Evolutionary conservation across 2,329 filamentous ascomycete genomes (phyloP), one percentile per base, ranked within the genome.

Genomic region (Colletotrichum lentis): DNA sequence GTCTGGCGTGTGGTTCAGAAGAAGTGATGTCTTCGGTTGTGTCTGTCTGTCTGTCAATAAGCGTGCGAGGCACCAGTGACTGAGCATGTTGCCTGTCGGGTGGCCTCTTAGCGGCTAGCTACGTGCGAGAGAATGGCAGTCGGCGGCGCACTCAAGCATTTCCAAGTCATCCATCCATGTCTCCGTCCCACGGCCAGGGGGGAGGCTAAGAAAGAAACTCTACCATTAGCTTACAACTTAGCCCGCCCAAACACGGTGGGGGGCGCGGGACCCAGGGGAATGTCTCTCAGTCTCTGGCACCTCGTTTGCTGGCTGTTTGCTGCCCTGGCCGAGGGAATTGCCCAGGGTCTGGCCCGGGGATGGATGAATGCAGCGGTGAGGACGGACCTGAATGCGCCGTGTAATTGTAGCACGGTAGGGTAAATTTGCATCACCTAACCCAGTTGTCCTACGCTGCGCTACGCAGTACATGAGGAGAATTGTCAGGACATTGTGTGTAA

Each of bases 81-180:
- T 16, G 46, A 49, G 46, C 18, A n/a, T 37, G n/a, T 22, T 43
- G 54, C 24, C 39, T 31, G 27, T 31, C 27, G 41, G 39, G 54
- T 46, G 18, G 41, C 44, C 44, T 41, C 31, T 46, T 18, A n/a
- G 55, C 27, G 20, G 31, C 43, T 53, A 16, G 56, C 41, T 35
- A 14, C 43, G 8, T 22, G 27, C 27, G 35, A 24, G n/a, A 31
- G 18, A 22, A 46, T 31, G 47, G 20, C 5, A 64, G 39, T 43
- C 11, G 43, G 43, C 43, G 47, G 65, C 49, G 55, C 62, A 49
- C 54, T 54, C 54, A 59, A 67, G 54, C 54, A 64, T 67, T 59
- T 64, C 24, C 47, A 43, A 53, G 37, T n/a, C n/a, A 43, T 31
- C 58, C 47, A 35, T 54, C n/a, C n/a, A n/a, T n/a, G 35, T 43